A percentile compares a stretch with the other conserved stretches of the same genome.
Evolutionary conservation across 179 eudicot species (phyloP).

Genomic region (Monotropa hypopitys): DNA sequence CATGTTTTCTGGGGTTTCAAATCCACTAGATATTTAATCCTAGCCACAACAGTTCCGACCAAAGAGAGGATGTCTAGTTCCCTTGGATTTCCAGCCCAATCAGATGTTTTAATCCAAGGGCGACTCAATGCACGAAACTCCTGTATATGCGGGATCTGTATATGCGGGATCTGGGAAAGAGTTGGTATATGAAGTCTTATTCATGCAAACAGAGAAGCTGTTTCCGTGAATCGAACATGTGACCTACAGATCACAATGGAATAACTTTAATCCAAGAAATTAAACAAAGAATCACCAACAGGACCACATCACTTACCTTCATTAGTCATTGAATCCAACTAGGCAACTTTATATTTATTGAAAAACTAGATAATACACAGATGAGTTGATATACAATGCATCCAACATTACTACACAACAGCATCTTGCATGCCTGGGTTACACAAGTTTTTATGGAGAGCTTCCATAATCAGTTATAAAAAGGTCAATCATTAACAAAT

Average conservation of each 20-base stretch:
- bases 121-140: too few relatives aligned
- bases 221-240: too few relatives aligned
- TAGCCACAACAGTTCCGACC: neutral
- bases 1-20: neutral
- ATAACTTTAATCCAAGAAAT: neutral
- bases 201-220: too few relatives aligned
- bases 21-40: neutral
- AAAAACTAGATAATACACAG: neutral
- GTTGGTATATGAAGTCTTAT: too few relatives aligned
- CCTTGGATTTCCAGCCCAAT: neutral
- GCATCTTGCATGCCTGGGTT: neutral
- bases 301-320: slow-evolving; percentile 40
- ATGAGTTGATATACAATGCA: neutral
- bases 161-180: too few relatives aligned
- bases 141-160: too few relatives aligned
- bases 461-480: neutral
- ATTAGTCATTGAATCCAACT: slow-evolving; percentile 88
- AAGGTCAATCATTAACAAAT: neutral
- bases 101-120: neutral
- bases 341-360: too few relatives aligned
- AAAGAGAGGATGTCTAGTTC: neutral
- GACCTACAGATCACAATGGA: too few relatives aligned
- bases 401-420: neutral
- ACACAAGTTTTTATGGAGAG: neutral
- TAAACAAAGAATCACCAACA: neutral